phyloP scores from a whole-genome alignment of 805 yeast species.

The Wickerhamomyces alni region DNA sequence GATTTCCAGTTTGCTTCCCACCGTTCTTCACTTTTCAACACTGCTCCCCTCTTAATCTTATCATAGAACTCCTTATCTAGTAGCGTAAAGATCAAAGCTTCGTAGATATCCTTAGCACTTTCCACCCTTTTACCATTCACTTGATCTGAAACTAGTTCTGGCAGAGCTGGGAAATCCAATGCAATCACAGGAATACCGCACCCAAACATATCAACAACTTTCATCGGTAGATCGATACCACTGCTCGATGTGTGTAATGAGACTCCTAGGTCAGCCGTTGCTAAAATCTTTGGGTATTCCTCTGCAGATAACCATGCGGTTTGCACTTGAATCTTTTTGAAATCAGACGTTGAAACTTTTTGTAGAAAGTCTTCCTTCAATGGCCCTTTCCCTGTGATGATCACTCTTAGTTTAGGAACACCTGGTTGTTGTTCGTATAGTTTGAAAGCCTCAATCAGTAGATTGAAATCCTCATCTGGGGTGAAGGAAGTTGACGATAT shows the following conservation, averaged over 20 bases:
- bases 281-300: constrained; percentile 73
- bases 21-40: constrained; percentile 55
- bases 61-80: constrained; percentile 27
- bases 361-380: constrained; percentile 46
- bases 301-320: constrained; percentile 73
- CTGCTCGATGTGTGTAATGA: constrained; percentile 89
- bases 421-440: constrained; percentile 31
- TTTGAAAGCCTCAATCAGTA: constrained; percentile 64
- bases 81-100: constrained; percentile 31
- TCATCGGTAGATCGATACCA: constrained; percentile 96
- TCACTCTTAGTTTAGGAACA: constrained; percentile 48
- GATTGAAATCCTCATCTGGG: constrained; percentile 83
- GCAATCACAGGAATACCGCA: constrained; percentile 91
- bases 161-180: constrained; percentile 66
- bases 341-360: constrained; percentile 38
- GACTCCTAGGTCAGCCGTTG: constrained; percentile 79
- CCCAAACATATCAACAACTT: constrained; percentile 92
- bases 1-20: constrained; percentile 78
- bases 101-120: constrained; percentile 38
- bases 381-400: constrained; percentile 99
- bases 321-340: constrained; percentile 47
- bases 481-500: constrained; percentile 92
- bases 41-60: constrained; percentile 60
- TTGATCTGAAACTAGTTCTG: constrained; percentile 66
- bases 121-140: constrained; percentile 62